phyloP scores from a whole-genome alignment of 768 basidiomycete species.

The Podaxis rugospora region DNA sequence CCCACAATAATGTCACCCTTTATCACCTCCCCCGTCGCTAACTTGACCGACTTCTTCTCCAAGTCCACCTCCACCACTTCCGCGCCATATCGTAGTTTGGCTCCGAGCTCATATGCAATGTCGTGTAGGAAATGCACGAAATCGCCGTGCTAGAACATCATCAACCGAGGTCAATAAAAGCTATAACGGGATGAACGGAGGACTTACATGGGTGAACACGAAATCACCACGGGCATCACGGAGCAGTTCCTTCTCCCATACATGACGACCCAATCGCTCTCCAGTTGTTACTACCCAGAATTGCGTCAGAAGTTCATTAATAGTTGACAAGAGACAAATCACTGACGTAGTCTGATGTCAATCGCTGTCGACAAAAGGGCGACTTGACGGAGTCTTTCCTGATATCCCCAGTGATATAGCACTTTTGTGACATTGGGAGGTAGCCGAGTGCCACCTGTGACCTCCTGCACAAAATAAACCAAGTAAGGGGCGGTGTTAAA shows the following conservation, averaged over 20 bases:
- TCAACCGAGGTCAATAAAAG: not conserved
- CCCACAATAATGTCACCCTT: slow-evolving; percentile 51
- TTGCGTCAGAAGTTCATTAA: not conserved
- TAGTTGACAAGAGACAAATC: not conserved
- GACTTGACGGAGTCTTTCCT: slow-evolving; percentile 19
- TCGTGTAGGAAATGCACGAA: slow-evolving; percentile 45
- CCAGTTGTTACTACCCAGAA: slow-evolving; percentile 41
- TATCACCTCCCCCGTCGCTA: slow-evolving; percentile 37
- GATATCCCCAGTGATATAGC: slow-evolving; percentile 50
- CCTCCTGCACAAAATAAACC: slow-evolving; percentile 9
- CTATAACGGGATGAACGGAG: not conserved
- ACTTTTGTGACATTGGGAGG: slow-evolving; percentile 56
- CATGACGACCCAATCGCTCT: slow-evolving; percentile 40
- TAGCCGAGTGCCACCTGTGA: slow-evolving; percentile 25
- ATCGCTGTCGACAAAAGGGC: slow-evolving; percentile 22
- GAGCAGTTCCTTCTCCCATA: slow-evolving; percentile 51
- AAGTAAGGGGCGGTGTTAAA: not conserved
- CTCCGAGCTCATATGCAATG: slow-evolving; percentile 41
- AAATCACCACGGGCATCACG: slow-evolving; percentile 38
- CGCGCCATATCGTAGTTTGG: slow-evolving; percentile 31
- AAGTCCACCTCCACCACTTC: slow-evolving; percentile 26
- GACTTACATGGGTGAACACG: slow-evolving; percentile 32
- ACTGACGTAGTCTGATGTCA: slow-evolving; percentile 16
- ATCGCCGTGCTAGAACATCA: slow-evolving; percentile 39
- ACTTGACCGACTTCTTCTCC: slow-evolving; percentile 24